Evolutionary conservation across 495 filamentous ascomycete genomes (phyloP).

Genomic region (Penicillium turbatum): DNA sequence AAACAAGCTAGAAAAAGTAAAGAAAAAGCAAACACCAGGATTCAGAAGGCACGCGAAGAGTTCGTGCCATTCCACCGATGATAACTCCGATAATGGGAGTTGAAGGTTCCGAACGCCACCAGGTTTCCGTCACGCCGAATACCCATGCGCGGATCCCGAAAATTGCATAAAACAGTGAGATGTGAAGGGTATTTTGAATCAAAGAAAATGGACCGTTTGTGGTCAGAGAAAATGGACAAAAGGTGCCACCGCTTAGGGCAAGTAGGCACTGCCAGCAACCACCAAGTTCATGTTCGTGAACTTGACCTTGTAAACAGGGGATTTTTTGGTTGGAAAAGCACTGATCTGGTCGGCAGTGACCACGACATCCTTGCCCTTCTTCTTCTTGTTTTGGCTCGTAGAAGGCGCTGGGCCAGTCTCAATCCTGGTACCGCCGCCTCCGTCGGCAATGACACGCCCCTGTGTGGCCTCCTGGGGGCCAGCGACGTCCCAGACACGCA

Average conservation of each 20-base stretch:
- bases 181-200: slow-evolving; percentile 28
- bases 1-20: neutral
- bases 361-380: slow-evolving; percentile 83
- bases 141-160: slow-evolving; percentile 4
- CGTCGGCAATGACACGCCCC: slow-evolving; percentile 56
- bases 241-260: slow-evolving; percentile 45
- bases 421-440: slow-evolving; percentile 50
- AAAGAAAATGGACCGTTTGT: neutral
- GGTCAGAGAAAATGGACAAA: neutral
- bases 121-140: slow-evolving; percentile 4
- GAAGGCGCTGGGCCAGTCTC: slow-evolving; percentile 36
- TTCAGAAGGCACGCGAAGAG: neutral
- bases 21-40: neutral
- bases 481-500: slow-evolving; percentile 89
- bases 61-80: slow-evolving; percentile 1
- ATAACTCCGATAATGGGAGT: neutral
- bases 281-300: slow-evolving; percentile 93
- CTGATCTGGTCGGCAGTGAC: slow-evolving; percentile 90
- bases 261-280: slow-evolving; percentile 79
- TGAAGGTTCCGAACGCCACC: slow-evolving; percentile 9
- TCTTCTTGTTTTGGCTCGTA: slow-evolving; percentile 47
- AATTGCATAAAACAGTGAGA: slow-evolving; percentile 9
- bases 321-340: slow-evolving; percentile 93
- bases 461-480: slow-evolving; percentile 54
- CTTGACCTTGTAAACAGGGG: slow-evolving; percentile 85